Evolutionary conservation across 2,329 filamentous ascomycete species (phyloP).

Genomic region (Pseudogymnoascus sp.): DNA sequence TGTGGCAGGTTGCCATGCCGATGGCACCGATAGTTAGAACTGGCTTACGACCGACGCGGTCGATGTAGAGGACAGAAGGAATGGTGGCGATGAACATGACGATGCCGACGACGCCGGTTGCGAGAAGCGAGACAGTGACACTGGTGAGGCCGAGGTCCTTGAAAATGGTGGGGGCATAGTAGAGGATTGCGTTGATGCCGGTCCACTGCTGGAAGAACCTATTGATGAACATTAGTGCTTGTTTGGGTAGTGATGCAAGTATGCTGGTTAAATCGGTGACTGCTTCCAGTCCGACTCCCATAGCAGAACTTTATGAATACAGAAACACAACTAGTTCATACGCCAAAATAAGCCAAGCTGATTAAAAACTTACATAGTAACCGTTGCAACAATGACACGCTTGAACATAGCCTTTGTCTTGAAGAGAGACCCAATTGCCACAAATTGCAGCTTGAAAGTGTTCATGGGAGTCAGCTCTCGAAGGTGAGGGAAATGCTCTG

Average conservation of each 20-base stretch:
- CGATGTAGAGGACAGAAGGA: slow-evolving; percentile 58
- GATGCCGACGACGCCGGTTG: slow-evolving; percentile 65
- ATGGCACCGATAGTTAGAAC: slow-evolving; percentile 57
- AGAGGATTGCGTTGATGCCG: slow-evolving; percentile 36
- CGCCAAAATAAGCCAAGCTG: background rate
- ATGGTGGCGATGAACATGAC: slow-evolving; percentile 63
- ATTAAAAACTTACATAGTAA: slow-evolving; percentile 41
- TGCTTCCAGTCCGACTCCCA: background rate
- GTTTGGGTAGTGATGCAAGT: background rate
- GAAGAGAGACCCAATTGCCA: slow-evolving; percentile 59
- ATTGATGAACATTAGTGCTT: background rate
- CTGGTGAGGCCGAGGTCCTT: slow-evolving; percentile 35
- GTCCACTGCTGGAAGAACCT: slow-evolving; percentile 48
- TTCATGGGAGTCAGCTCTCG: slow-evolving; percentile 53
- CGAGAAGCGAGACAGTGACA: slow-evolving; percentile 49
- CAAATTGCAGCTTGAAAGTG: slow-evolving; percentile 60
- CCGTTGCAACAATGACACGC: slow-evolving; percentile 54
- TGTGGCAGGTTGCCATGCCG: slow-evolving; percentile 60
- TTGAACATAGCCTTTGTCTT: slow-evolving; percentile 58
- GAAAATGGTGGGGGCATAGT: slow-evolving; percentile 39
- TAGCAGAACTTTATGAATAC: background rate
- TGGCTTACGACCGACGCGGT: slow-evolving; percentile 55
- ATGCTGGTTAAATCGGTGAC: background rate
- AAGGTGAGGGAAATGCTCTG: slow-evolving; percentile 60
- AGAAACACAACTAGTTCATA: background rate